A percentile compares a stretch with the other conserved stretches of the same genome.
Evolutionary conservation across 1,284 basidiomycete genomes (phyloP).

Genomic region (Trichosporon sp.): DNA sequence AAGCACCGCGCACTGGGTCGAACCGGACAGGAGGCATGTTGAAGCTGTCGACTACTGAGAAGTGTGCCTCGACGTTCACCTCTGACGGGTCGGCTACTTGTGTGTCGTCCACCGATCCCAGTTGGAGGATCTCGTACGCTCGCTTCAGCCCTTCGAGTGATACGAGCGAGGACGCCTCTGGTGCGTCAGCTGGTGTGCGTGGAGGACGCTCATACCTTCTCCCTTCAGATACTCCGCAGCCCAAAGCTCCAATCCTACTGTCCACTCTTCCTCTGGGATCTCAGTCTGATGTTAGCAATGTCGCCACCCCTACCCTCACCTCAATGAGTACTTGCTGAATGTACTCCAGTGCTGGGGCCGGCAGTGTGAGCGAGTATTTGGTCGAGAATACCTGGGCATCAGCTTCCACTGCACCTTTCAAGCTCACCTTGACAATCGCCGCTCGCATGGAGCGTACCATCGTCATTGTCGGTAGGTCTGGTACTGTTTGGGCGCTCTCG

Average conservation of each 20-base stretch:
- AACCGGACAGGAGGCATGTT: slow-evolving; percentile 91
- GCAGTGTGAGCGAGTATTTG: slow-evolving; percentile 48
- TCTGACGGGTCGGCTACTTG: slow-evolving; percentile 54
- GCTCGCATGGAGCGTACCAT: slow-evolving; percentile 43
- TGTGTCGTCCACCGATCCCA: slow-evolving; percentile 54
- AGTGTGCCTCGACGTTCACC: slow-evolving; percentile 75
- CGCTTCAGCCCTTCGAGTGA: slow-evolving; percentile 58
- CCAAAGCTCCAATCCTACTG: slow-evolving; percentile 68
- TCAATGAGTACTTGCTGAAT: slow-evolving; percentile 45
- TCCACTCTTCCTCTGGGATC: slow-evolving; percentile 54
- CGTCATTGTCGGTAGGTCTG: neutral
- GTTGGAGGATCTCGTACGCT: slow-evolving; percentile 76
- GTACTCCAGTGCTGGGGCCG: slow-evolving; percentile 41
- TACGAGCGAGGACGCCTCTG: slow-evolving; percentile 36
- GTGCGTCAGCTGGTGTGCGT: neutral
- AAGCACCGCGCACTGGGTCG: slow-evolving; percentile 61
- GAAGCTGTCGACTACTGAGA: slow-evolving; percentile 82
- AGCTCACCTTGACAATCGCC: slow-evolving; percentile 46
- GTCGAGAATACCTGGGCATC: slow-evolving; percentile 47
- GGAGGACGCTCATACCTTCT: slow-evolving; percentile 59
- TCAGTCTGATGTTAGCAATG: slow-evolving; percentile 53
- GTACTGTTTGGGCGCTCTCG: neutral
- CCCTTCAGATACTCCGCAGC: slow-evolving; percentile 87
- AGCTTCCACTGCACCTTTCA: neutral
- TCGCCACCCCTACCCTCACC: slow-evolving; percentile 18